Evolutionary conservation across 306 rosid species (phyloP), one percentile per base, ranked within the genome.

Genomic region (Begonia loranthoides): DNA sequence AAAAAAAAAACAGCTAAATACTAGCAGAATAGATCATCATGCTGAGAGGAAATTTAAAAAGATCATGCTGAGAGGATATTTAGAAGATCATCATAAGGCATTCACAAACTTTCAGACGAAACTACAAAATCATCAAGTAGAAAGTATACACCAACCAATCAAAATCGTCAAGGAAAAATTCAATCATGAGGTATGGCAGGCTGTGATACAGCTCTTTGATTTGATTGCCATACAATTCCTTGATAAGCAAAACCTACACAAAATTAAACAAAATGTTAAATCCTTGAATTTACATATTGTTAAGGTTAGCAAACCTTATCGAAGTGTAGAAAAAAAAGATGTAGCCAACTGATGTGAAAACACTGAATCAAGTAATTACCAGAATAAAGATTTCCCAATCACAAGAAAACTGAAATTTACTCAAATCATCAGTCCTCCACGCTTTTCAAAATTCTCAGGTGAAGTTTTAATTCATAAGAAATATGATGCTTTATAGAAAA

Each of bases 221-320:
- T 72, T 90, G 97, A 53, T 80, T 82, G 64, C 97, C 95, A 60
- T 82, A 90, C 51, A 90, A 84, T 68, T 90, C 97, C 81, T 90
- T 90, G 70, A 70, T 74, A 53, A 90, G 95, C 60, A 84, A 75
- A 62, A 90, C 97, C 97, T 90, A 72, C 71, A 73, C 13, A 48
- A 56, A 43, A 65, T 64, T 62, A 44, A 17, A 41, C 59, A 55
- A 16, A 4, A 55, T 17, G 28, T 55, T 28, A 28, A 28, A 28
- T 28, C 5, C 9, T 7, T 28, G 36, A 28, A 28, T 28, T 4
- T 28, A 28, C 8, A 28, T 28, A 28, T 3, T 28, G 36, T 28
- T 28, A 28, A 28, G 36, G 5, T 28, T 28, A 28, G 36, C 1
- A 28, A 55, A 11, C 7, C 36, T 55, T 55, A 12, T 17, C 38